phyloP scores from a whole-genome alignment of 2,329 filamentous ascomycete genomes.

The Catunica adiposa region DNA sequence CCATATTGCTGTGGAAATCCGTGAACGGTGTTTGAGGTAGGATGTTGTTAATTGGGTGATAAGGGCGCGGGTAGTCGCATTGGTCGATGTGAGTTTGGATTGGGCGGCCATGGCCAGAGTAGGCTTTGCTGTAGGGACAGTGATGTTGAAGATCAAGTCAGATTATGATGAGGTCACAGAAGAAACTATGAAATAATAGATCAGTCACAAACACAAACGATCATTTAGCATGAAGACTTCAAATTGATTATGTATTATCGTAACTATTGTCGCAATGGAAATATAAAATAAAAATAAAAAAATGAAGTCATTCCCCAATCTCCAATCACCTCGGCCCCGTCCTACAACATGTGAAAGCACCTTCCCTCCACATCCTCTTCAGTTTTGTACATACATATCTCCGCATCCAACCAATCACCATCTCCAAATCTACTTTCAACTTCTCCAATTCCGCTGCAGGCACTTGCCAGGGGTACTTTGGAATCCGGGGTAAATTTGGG shows the following conservation, averaged over 20 bases:
- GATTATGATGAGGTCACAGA: too few relatives aligned
- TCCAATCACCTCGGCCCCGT: too few relatives aligned
- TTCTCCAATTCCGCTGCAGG: not conserved
- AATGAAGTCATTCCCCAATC: too few relatives aligned
- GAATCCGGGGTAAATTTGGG: not conserved
- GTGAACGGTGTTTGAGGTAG: slow-evolving; percentile 65
- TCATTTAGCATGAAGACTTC: too few relatives aligned
- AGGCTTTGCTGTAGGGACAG: not conserved
- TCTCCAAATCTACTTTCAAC: not conserved
- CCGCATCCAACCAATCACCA: not conserved
- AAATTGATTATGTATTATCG: too few relatives aligned
- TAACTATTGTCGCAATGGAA: too few relatives aligned
- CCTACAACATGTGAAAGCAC: too few relatives aligned
- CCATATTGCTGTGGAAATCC: slow-evolving; percentile 71
- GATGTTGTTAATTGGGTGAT: slow-evolving; percentile 50
- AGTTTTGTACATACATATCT: too few relatives aligned
- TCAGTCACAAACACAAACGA: too few relatives aligned
- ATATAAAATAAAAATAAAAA: too few relatives aligned
- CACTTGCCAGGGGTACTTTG: not conserved
- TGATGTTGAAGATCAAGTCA: not conserved
- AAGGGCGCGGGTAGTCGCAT: slow-evolving; percentile 46
- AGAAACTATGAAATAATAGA: too few relatives aligned
- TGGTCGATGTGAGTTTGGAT: slow-evolving; percentile 48
- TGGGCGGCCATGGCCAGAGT: slow-evolving; percentile 49
- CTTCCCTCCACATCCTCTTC: too few relatives aligned